phyloP scores from a whole-genome alignment of 371 early-diverging fungal genomes.

The Mucor ambiguus region DNA sequence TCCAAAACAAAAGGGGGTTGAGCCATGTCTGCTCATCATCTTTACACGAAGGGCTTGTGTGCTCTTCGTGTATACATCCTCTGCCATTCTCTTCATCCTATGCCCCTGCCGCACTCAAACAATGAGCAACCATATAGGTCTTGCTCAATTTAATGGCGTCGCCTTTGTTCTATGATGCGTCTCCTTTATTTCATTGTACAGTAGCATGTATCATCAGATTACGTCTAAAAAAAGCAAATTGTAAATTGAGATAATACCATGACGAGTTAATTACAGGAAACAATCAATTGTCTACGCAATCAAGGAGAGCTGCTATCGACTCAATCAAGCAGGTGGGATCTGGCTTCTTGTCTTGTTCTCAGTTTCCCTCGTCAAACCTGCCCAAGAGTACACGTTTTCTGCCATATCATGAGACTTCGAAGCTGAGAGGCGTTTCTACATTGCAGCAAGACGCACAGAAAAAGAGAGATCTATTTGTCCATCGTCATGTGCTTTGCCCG shows the following conservation, averaged over 20 bases:
- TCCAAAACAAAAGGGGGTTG: too few species aligned
- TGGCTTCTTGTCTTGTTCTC: too few species aligned
- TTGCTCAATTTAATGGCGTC: not conserved
- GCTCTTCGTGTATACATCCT: too few species aligned
- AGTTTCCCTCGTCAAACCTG: too few species aligned
- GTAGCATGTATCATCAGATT: not conserved
- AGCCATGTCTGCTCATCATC: too few species aligned
- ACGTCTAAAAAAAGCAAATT: constrained; percentile 2
- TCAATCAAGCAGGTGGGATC: not conserved
- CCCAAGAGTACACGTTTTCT: not conserved
- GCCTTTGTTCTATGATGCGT: not conserved
- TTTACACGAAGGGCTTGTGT: too few species aligned
- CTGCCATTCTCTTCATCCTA: not conserved
- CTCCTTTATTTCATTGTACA: not conserved
- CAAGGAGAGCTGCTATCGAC: not conserved
- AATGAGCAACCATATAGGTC: not conserved
- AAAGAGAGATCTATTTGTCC: not conserved
- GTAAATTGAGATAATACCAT: constrained; percentile 1
- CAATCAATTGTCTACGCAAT: not conserved
- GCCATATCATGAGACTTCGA: not conserved
- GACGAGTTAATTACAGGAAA: not conserved
- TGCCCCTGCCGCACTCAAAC: not conserved
- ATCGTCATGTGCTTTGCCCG: not conserved
- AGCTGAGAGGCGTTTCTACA: not conserved
- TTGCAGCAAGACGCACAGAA: not conserved